phyloP scores from a whole-genome alignment of 768 basidiomycete species.

The Tylopilus plumbeoviolaceoides region DNA sequence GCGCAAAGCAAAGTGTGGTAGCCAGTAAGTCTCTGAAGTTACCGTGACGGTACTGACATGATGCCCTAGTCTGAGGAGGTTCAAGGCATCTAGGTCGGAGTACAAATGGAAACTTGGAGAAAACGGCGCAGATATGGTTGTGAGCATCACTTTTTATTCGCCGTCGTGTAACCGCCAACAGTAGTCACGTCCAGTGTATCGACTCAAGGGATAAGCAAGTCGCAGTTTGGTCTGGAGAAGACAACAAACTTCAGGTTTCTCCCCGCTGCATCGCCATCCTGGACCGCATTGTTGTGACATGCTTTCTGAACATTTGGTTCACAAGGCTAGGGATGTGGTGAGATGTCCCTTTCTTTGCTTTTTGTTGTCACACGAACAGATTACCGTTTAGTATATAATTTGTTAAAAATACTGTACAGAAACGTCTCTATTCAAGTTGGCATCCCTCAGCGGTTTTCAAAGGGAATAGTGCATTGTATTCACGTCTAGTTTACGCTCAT shows the following conservation, averaged over 20 bases:
- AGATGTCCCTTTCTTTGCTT: slow-evolving; percentile 4
- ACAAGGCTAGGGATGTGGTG: slow-evolving; percentile 42
- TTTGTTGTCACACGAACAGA: neutral
- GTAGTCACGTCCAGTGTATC: slow-evolving; percentile 38
- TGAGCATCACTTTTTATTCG: slow-evolving; percentile 26
- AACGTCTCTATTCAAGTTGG: neutral
- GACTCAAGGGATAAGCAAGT: slow-evolving; percentile 46
- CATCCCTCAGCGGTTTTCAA: neutral
- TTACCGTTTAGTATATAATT: neutral
- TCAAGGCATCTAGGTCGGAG: slow-evolving; percentile 44
- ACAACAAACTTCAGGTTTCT: slow-evolving; percentile 38
- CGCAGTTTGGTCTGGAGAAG: slow-evolving; percentile 43
- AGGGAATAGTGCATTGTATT: slow-evolving; percentile 11
- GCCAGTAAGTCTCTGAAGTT: slow-evolving; percentile 38
- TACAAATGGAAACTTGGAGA: slow-evolving; percentile 57
- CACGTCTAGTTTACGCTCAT: slow-evolving; percentile 19
- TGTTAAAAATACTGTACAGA: slow-evolving; percentile 9
- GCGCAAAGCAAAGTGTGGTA: slow-evolving; percentile 46
- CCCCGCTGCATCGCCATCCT: slow-evolving; percentile 37
- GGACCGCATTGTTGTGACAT: slow-evolving; percentile 52
- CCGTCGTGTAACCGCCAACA: neutral
- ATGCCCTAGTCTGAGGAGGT: slow-evolving; percentile 28
- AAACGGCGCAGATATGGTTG: slow-evolving; percentile 42
- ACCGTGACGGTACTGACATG: neutral
- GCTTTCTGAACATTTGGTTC: slow-evolving; percentile 51